These are phyloP conservation scores for Priceomyces haplophilus DNA, from an alignment of 805 yeast species.

Conservation along the genomic window DNA sequence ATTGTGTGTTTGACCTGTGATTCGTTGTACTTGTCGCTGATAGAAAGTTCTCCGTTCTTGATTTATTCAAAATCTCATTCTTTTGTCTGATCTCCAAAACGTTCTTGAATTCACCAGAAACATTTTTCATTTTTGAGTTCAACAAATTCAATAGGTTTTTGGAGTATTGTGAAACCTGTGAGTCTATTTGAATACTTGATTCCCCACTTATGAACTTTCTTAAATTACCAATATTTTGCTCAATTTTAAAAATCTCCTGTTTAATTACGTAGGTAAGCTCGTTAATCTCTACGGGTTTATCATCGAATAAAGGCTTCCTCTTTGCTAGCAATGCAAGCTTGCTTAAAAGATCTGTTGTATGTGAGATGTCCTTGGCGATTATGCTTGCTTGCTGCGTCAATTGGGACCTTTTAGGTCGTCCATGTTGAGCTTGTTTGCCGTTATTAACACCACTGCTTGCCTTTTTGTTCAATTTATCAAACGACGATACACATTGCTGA, in stretches of 20 bases:
- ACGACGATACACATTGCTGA: slow-evolving; percentile 82
- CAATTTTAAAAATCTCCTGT: slow-evolving; percentile 83
- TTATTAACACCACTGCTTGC: slow-evolving; percentile 22
- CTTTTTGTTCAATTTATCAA: slow-evolving; percentile 57
- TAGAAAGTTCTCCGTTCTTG: slow-evolving; percentile 80
- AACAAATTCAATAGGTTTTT: slow-evolving; percentile 83
- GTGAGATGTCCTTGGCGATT: slow-evolving; percentile 86
- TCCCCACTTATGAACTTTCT: slow-evolving; percentile 52
- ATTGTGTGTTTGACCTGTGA: slow-evolving; percentile 23
- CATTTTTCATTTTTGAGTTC: slow-evolving; percentile 86
- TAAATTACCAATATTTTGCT: slow-evolving; percentile 60
- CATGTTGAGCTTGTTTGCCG: slow-evolving; percentile 20
- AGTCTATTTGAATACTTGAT: slow-evolving; percentile 41
- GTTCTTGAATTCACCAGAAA: slow-evolving; percentile 84
- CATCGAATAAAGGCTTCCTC: slow-evolving; percentile 88
- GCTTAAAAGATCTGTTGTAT: slow-evolving; percentile 75
- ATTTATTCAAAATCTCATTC: slow-evolving; percentile 74
- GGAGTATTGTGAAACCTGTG: slow-evolving; percentile 71
- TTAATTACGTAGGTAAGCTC: slow-evolving; percentile 85
- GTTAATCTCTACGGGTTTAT: slow-evolving; percentile 88
- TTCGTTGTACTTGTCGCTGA: slow-evolving; percentile 41
- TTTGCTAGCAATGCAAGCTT: slow-evolving; percentile 84
- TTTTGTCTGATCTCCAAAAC: slow-evolving; percentile 88
- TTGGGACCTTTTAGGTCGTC: slow-evolving; percentile 29
- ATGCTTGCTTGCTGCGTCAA: slow-evolving; percentile 64